phyloP scores from a whole-genome alignment of 305 asterid species.

The Nicotiana rustica region DNA sequence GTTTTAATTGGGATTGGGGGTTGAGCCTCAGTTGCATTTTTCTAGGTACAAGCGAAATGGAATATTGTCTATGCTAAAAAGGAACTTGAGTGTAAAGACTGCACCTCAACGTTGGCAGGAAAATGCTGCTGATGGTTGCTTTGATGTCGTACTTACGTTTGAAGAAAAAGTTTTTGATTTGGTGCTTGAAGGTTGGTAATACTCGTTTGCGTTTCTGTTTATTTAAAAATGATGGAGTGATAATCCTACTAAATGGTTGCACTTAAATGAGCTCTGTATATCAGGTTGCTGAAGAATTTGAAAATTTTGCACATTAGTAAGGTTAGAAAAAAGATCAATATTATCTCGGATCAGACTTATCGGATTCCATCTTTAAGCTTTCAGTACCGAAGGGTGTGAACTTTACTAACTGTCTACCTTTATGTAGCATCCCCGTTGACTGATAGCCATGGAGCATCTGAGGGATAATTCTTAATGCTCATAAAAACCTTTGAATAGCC shows the following conservation, averaged over 20 bases:
- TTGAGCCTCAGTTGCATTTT: constrained; percentile 37
- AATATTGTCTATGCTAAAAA: constrained; percentile 92
- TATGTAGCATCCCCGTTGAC: neutral
- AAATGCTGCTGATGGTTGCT: constrained; percentile 83
- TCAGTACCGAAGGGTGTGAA: neutral
- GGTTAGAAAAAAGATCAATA: neutral
- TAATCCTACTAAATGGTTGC: neutral
- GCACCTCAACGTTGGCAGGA: constrained; percentile 99
- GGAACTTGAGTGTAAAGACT: constrained; percentile 78
- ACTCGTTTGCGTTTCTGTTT: neutral
- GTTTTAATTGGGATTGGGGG: constrained; percentile 23
- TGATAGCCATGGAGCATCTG: neutral
- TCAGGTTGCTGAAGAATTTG: constrained; percentile 14
- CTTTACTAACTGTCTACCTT: constrained; percentile 15
- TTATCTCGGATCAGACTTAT: neutral
- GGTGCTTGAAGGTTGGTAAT: constrained; percentile 88
- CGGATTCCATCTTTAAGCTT: neutral
- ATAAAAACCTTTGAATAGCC: constrained; percentile 18
- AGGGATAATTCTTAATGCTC: constrained; percentile 11
- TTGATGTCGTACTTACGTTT: constrained; percentile 90
- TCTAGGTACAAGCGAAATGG: constrained; percentile 92
- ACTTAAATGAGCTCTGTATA: neutral
- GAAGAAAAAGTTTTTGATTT: constrained; percentile 97
- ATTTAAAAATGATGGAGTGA: constrained; percentile 1
- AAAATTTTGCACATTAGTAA: neutral